Conservation (phyloP, 306 rosid genomes). For the Elaeagnus macrophylla region DNA sequence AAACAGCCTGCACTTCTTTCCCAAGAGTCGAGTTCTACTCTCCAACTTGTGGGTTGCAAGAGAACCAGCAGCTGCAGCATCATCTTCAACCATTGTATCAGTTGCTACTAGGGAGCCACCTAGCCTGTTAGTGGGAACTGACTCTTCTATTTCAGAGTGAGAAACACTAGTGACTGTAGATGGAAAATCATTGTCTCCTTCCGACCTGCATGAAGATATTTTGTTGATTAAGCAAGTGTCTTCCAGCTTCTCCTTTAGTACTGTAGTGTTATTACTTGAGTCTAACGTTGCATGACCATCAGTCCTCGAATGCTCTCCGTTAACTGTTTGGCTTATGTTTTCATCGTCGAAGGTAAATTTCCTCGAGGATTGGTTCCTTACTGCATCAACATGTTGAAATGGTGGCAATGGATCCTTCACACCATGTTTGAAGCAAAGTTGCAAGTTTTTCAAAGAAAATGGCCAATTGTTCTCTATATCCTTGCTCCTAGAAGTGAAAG, state of each 20-base stretch:
- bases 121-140: conserved; percentile 26
- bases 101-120: conserved; percentile 21
- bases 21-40: conserved; percentile 20
- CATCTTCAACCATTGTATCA: conserved; percentile 26
- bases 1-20: conserved; percentile 43
- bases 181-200: conserved; percentile 39
- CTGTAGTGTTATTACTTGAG: conserved; percentile 11
- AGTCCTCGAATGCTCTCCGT: conserved; percentile 11
- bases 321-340: conserved; percentile 8
- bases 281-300: conserved; percentile 20
- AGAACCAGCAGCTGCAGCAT: conserved; percentile 10
- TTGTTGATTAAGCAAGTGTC: conserved; percentile 19
- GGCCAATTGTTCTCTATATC: conserved; percentile 50
- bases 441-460: conserved; percentile 39
- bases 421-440: conserved; percentile 48
- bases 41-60: conserved; percentile 19
- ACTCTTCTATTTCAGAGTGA: conserved; percentile 37
- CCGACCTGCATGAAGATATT: conserved; percentile 34
- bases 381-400: conserved; percentile 31
- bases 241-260: conserved; percentile 21
- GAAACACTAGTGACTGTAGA: conserved; percentile 32
- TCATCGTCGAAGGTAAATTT: conserved; percentile 22
- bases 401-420: conserved; percentile 49
- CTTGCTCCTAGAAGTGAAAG: conserved; percentile 35
- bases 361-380: conserved; percentile 16